phyloP scores from a whole-genome alignment of 2,329 filamentous ascomycete genomes.

The Atkinsonella texensis region DNA sequence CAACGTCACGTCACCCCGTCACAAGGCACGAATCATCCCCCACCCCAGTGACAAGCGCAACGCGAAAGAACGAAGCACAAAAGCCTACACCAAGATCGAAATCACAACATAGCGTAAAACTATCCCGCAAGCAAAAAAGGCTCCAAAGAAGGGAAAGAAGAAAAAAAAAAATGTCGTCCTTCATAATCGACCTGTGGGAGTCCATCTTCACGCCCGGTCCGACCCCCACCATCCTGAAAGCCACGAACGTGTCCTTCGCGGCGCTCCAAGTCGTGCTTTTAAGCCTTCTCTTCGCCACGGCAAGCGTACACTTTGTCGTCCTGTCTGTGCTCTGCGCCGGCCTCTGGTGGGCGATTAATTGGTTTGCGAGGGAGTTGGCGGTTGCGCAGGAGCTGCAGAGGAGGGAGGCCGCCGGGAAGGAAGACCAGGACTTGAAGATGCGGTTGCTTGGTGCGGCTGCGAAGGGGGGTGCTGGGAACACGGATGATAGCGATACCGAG shows the following conservation, averaged over 20 bases:
- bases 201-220: conserved; percentile 90
- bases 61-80: too few species aligned
- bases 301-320: conserved; percentile 78
- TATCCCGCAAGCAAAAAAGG: neutral
- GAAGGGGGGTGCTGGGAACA: conserved; percentile 14
- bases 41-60: neutral
- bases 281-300: conserved; percentile 64
- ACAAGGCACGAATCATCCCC: neutral
- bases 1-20: neutral
- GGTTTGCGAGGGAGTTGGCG: conserved; percentile 67
- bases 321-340: conserved; percentile 69
- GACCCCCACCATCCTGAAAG: conserved; percentile 75
- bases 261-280: conserved; percentile 71
- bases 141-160: neutral
- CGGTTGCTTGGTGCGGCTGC: conserved; percentile 17
- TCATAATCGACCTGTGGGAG: conserved; percentile 70
- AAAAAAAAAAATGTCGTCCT: conserved; percentile 37
- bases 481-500: conserved; percentile 31
- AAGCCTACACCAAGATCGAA: too few species aligned
- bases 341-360: conserved; percentile 92
- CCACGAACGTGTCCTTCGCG: conserved; percentile 83
- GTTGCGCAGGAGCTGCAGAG: conserved; percentile 25
- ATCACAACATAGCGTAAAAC: too few species aligned
- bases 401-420: conserved; percentile 25
- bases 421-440: conserved; percentile 25